These are phyloP conservation scores for Zasmidium cellare DNA, from an alignment of 2,329 filamentous ascomycete species.

Conservation along the genomic window DNA sequence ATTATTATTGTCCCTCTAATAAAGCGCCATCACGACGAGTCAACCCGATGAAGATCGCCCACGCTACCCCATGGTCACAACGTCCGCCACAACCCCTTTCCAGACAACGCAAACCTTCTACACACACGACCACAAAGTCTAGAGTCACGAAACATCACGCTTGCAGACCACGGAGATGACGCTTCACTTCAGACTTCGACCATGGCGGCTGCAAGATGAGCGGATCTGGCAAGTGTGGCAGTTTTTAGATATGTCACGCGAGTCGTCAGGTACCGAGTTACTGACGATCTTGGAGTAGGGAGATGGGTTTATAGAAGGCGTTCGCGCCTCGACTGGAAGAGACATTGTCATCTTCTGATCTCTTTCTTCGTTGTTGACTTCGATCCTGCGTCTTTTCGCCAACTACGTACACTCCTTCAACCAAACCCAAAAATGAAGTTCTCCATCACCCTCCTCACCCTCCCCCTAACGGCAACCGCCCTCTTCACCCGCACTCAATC, in stretches of 20 bases:
- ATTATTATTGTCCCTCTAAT: too few species aligned
- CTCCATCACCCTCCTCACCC: not conserved
- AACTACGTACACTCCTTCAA: not conserved
- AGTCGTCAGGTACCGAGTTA: too few species aligned
- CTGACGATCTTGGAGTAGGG: too few species aligned
- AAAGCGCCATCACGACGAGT: too few species aligned
- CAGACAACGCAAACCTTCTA: not conserved
- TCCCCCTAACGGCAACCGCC: not conserved
- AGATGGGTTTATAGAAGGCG: too few species aligned
- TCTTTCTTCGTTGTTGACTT: too few species aligned
- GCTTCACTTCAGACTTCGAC: not conserved
- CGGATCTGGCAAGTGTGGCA: not conserved
- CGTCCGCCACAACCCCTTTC: not conserved
- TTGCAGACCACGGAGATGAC: not conserved
- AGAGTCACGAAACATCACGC: too few species aligned
- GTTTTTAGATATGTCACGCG: too few species aligned
- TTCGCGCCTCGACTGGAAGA: too few species aligned
- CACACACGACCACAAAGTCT: not conserved
- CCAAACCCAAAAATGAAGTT: not conserved
- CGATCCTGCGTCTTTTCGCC: not conserved
- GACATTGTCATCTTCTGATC: too few species aligned
- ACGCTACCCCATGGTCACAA: not conserved
- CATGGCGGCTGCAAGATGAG: not conserved
- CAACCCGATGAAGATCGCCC: not conserved
- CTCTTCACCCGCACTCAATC: not conserved